Evolutionary conservation across 2,329 filamentous ascomycete species (phyloP).

Genomic region (Diaporthe vexans): DNA sequence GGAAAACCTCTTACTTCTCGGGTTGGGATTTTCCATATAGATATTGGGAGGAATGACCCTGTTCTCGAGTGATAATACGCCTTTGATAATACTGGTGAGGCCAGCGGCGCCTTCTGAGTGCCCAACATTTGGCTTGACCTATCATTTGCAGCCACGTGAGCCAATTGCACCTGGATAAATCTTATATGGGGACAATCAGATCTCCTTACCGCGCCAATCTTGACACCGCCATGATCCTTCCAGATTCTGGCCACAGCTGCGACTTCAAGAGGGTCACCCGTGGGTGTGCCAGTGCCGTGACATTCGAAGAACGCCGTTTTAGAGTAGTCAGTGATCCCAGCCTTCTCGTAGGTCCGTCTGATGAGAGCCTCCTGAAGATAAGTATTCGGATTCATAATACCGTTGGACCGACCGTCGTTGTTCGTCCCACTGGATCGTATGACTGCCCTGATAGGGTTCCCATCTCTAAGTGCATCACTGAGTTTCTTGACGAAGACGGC

Average conservation of each 20-base stretch:
- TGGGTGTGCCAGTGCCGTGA: constrained; percentile 61
- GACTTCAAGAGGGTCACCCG: constrained; percentile 59
- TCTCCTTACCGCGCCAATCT: neutral
- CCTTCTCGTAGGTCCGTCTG: constrained; percentile 47
- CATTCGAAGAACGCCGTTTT: constrained; percentile 53
- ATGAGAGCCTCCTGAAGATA: constrained; percentile 45
- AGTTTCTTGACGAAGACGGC: constrained; percentile 3
- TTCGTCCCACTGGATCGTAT: constrained; percentile 46
- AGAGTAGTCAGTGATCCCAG: constrained; percentile 42
- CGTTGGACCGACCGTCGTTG: neutral
- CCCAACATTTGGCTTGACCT: constrained; percentile 56
- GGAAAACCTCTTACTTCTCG: constrained; percentile 42
- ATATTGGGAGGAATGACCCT: constrained; percentile 51
- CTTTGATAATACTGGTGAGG: constrained; percentile 51
- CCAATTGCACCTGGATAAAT: too few species aligned
- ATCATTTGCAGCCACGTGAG: neutral
- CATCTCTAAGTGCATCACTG: constrained; percentile 3
- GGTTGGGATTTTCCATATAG: constrained; percentile 51
- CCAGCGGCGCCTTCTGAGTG: constrained; percentile 54
- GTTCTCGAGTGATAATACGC: constrained; percentile 51
- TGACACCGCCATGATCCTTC: constrained; percentile 40
- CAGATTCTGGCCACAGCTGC: constrained; percentile 52
- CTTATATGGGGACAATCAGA: neutral
- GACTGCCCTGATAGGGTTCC: constrained; percentile 65
- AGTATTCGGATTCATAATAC: neutral